Conservation (phyloP, 805 yeast genomes). For the Starmera quercuum region DNA sequence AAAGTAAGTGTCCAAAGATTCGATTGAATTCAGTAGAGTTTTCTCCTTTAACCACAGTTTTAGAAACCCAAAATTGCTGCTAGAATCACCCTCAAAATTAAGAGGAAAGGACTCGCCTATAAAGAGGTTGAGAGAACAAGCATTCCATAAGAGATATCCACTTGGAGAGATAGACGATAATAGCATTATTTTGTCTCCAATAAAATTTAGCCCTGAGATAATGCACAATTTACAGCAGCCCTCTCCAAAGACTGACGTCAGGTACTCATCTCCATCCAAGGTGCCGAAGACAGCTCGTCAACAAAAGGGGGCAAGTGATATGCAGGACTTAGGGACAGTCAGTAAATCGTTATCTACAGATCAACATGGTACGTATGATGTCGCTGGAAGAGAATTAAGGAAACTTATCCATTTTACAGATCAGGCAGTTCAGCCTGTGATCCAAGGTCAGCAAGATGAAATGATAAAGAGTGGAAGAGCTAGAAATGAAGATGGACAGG, state of each 20-base stretch:
- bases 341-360: too few species aligned
- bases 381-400: too few species aligned
- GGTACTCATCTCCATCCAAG: too few species aligned
- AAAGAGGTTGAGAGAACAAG: conserved; percentile 15
- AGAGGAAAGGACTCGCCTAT: conserved; percentile 20
- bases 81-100: conserved; percentile 20
- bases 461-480: not conserved
- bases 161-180: conserved; percentile 11
- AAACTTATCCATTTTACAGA: too few species aligned
- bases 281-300: too few species aligned
- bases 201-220: conserved; percentile 5
- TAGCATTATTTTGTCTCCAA: conserved; percentile 14
- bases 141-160: conserved; percentile 13
- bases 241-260: not conserved
- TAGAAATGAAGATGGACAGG: not conserved
- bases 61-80: conserved; percentile 17
- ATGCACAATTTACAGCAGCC: not conserved
- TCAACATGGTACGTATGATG: too few species aligned
- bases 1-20: conserved; percentile 17
- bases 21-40: not conserved
- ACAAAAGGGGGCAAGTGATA: too few species aligned
- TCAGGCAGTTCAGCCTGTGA: too few species aligned
- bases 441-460: too few species aligned
- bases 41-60: conserved; percentile 8
- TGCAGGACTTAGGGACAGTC: too few species aligned